Evolutionary conservation across 768 basidiomycete genomes (phyloP).

Genomic region (Xerocomus spinulosus): DNA sequence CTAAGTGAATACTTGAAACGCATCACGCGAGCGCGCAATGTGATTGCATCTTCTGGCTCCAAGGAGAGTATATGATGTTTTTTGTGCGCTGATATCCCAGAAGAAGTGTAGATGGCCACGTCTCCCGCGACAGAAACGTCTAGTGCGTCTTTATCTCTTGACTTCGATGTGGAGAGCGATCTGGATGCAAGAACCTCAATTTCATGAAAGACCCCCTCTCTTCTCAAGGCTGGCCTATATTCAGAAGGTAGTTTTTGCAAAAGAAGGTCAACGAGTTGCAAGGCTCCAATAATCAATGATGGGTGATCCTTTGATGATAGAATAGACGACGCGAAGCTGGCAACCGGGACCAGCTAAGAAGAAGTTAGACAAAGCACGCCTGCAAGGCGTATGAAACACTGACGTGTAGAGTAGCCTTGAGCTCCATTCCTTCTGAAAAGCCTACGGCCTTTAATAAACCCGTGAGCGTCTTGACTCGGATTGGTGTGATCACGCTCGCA

Average conservation of each 20-base stretch:
- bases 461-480: slow-evolving; percentile 84
- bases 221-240: slow-evolving; percentile 84
- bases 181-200: slow-evolving; percentile 73
- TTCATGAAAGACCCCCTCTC: slow-evolving; percentile 96
- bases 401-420: slow-evolving; percentile 76
- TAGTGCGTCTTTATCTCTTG: slow-evolving; percentile 41
- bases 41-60: slow-evolving; percentile 88
- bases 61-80: slow-evolving; percentile 63
- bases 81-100: slow-evolving; percentile 60
- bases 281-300: slow-evolving; percentile 76
- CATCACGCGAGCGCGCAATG: slow-evolving; percentile 85
- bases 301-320: slow-evolving; percentile 90
- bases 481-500: slow-evolving; percentile 87
- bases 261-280: slow-evolving; percentile 92
- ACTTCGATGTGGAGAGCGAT: slow-evolving; percentile 49
- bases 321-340: slow-evolving; percentile 92
- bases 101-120: slow-evolving; percentile 34
- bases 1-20: slow-evolving; percentile 72
- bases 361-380: slow-evolving; percentile 5
- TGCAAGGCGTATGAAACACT: slow-evolving; percentile 25
- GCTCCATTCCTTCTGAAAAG: slow-evolving; percentile 73
- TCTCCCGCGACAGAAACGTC: slow-evolving; percentile 37
- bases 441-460: slow-evolving; percentile 88
- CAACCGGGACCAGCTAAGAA: slow-evolving; percentile 82
- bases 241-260: slow-evolving; percentile 77